Evolutionary conservation across 2,329 filamentous ascomycete species (phyloP).

Genomic region (Fusarium sp.): DNA sequence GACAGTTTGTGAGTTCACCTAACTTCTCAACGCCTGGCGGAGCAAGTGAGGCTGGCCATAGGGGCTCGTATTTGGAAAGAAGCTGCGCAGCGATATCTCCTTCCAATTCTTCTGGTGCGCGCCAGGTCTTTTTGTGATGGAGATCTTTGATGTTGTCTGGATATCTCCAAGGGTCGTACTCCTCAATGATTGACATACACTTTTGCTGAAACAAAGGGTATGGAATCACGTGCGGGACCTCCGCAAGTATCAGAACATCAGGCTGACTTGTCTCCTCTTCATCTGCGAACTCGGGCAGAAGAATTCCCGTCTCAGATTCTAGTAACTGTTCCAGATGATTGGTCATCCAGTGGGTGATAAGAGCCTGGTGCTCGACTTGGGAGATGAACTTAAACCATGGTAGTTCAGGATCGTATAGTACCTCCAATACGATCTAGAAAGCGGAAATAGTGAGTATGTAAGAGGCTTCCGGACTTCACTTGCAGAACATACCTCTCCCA

Average conservation of each 20-base stretch:
- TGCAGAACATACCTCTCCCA: conserved; percentile 26
- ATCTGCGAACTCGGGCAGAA: neutral
- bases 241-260: conserved; percentile 37
- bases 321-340: conserved; percentile 36
- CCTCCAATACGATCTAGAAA: conserved; percentile 41
- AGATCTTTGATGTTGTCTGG: conserved; percentile 35
- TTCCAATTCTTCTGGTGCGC: conserved; percentile 33
- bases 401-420: conserved; percentile 52
- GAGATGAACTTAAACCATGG: conserved; percentile 52
- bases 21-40: conserved; percentile 25
- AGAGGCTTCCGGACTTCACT: neutral
- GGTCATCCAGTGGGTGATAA: conserved; percentile 36
- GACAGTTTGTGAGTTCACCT: conserved; percentile 25
- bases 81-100: conserved; percentile 25
- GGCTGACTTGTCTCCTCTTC: neutral
- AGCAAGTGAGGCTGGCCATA: conserved; percentile 18
- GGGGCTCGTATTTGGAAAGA: conserved; percentile 27
- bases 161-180: conserved; percentile 40
- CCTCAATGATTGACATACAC: neutral
- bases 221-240: conserved; percentile 38
- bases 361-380: neutral
- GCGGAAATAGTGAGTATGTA: neutral
- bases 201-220: conserved; percentile 35
- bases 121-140: conserved; percentile 42
- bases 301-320: conserved; percentile 25